Percentiles rank a stretch among this genome's conserved stretches.
Conservation (phyloP, 2,329 filamentous ascomycete species). For the Cladosporium halotolerans region DNA sequence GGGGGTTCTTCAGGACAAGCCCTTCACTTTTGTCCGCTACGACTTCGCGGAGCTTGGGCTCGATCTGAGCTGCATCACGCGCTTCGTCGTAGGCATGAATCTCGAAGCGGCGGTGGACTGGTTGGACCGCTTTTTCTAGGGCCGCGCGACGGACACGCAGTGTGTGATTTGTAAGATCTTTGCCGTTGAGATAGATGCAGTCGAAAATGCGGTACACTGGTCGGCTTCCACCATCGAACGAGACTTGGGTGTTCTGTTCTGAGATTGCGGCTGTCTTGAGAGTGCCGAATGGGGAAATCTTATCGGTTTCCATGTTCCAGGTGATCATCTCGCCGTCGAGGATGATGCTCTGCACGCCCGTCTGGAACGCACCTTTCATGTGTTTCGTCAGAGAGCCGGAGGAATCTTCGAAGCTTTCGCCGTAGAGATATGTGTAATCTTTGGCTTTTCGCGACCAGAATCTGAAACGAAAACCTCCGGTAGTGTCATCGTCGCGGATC, state of each 20-base stretch:
- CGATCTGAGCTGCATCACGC: slow-evolving; percentile 64
- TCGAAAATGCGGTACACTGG: slow-evolving; percentile 86
- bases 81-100: slow-evolving; percentile 68
- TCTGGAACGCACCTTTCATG: slow-evolving; percentile 67
- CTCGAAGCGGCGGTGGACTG: slow-evolving; percentile 71
- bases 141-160: slow-evolving; percentile 73
- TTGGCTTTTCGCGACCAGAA: slow-evolving; percentile 98
- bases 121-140: slow-evolving; percentile 62
- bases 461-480: slow-evolving; percentile 66
- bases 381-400: slow-evolving; percentile 74
- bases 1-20: slow-evolving; percentile 86
- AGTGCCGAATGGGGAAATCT: slow-evolving; percentile 82
- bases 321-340: slow-evolving; percentile 98
- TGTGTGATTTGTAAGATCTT: slow-evolving; percentile 72
- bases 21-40: slow-evolving; percentile 85
- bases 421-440: slow-evolving; percentile 93
- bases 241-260: slow-evolving; percentile 48
- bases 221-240: slow-evolving; percentile 50
- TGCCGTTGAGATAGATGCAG: slow-evolving; percentile 80
- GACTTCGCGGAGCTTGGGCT: slow-evolving; percentile 71
- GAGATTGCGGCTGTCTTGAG: slow-evolving; percentile 83
- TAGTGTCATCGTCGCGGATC: slow-evolving; percentile 59
- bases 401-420: slow-evolving; percentile 65
- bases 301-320: slow-evolving; percentile 83
- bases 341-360: slow-evolving; percentile 76